phyloP scores from a whole-genome alignment of 2,329 filamentous ascomycete genomes.

The Plectosphaerella sp. region DNA sequence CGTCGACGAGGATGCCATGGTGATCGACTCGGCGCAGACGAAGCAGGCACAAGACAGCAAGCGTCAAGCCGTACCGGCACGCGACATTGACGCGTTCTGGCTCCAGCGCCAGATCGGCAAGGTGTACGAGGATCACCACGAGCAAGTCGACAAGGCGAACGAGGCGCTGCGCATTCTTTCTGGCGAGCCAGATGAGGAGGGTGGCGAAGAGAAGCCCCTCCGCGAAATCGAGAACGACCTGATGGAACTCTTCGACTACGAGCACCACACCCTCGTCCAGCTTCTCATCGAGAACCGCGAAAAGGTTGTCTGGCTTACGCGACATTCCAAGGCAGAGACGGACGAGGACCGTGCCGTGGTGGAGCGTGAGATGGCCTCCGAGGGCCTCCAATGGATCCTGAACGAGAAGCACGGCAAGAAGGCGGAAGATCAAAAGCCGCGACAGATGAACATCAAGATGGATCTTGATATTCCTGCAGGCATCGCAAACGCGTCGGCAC shows the following conservation, averaged over 20 bases:
- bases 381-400: slow-evolving; percentile 80
- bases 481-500: slow-evolving; percentile 32
- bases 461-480: slow-evolving; percentile 71
- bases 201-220: slow-evolving; percentile 77
- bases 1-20: slow-evolving; percentile 70
- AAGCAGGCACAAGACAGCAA: slow-evolving; percentile 39
- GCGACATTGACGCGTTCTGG: slow-evolving; percentile 97
- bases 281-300: slow-evolving; percentile 89
- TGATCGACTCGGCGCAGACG: slow-evolving; percentile 66
- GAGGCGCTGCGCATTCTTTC: slow-evolving; percentile 79
- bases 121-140: slow-evolving; percentile 86
- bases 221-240: slow-evolving; percentile 97
- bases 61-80: slow-evolving; percentile 66
- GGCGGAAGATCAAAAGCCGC: slow-evolving; percentile 52
- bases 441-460: slow-evolving; percentile 88
- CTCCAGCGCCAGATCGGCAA: slow-evolving; percentile 86
- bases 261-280: slow-evolving; percentile 87
- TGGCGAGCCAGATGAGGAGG: slow-evolving; percentile 63
- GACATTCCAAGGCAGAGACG: slow-evolving; percentile 76
- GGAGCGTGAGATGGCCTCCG: slow-evolving; percentile 86
- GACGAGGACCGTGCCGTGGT: slow-evolving; percentile 70
- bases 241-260: slow-evolving; percentile 97
- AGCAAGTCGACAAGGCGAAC: slow-evolving; percentile 87
- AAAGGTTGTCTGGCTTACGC: slow-evolving; percentile 93
- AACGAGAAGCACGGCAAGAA: slow-evolving; percentile 80